These are phyloP conservation scores for Kluyveromyces lactis DNA, from an alignment of 805 yeast genomes.

Conservation along the genomic window DNA sequence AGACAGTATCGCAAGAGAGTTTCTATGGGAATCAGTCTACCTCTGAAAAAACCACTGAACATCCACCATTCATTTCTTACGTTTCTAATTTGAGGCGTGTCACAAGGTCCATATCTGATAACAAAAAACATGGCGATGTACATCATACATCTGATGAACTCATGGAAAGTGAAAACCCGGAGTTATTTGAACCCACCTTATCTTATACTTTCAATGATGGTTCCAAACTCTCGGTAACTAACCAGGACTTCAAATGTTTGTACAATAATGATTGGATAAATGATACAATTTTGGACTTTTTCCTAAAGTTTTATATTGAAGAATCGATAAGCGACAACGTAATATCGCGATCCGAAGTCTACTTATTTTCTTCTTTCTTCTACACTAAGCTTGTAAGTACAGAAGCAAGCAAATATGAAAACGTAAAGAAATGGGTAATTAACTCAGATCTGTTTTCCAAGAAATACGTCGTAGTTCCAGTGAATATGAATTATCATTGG, in stretches of 20 bases:
- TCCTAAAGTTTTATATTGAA: slow-evolving; percentile 51
- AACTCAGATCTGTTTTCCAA: slow-evolving; percentile 54
- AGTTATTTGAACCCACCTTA: slow-evolving; percentile 35
- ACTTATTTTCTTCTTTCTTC: slow-evolving; percentile 76
- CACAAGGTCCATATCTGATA: background rate
- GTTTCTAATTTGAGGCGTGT: background rate
- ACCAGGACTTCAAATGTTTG: slow-evolving; percentile 70
- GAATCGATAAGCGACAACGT: slow-evolving; percentile 22
- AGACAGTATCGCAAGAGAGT: background rate
- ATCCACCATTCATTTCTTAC: background rate
- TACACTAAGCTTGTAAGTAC: slow-evolving; percentile 52
- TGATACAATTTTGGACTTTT: slow-evolving; percentile 82
- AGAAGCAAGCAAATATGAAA: slow-evolving; percentile 40
- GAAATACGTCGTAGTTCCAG: slow-evolving; percentile 65
- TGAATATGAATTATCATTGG: slow-evolving; percentile 83
- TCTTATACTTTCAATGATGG: slow-evolving; percentile 46
- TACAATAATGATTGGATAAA: slow-evolving; percentile 82
- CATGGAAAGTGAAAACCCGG: slow-evolving; percentile 18
- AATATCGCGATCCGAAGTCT: slow-evolving; percentile 32
- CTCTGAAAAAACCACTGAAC: background rate
- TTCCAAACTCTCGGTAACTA: slow-evolving; percentile 46
- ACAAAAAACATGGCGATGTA: background rate
- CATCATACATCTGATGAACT: slow-evolving; percentile 6
- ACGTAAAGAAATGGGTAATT: slow-evolving; percentile 71
- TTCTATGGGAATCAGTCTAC: background rate